Base-by-base conservation (phyloP, 2,329 filamentous ascomycete genomes). In the Microsporum ferrugineum region DNA sequence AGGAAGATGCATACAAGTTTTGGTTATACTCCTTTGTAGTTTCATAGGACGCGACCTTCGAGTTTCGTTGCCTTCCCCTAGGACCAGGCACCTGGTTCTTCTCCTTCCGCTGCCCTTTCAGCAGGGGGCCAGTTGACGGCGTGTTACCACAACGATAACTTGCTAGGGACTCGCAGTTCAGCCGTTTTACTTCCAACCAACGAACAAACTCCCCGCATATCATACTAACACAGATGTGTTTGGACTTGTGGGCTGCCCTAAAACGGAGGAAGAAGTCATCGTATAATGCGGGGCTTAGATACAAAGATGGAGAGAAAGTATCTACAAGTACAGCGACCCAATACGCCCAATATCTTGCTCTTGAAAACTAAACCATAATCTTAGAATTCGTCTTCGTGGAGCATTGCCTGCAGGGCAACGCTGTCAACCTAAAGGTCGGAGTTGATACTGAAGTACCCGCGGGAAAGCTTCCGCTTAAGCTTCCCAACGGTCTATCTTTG, bases 341-440 rank as follows among this genome's bases (percentile, higher is more conserved):
- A 31, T n/a, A 34, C 17, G 31, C 10, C 27, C 17, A 23, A 23
- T 53, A 10, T 14, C 27, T 23, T 31, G 12, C 27, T 34, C 6
- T 4, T 33, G 5, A 31, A 34, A 53, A n/a, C 49, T 53, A 34
- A 53, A 53, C n/a, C 10, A 5, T 34, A 6, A 12, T 3, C 27
- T 10, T 47, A 59, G 57, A 59, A 59, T 59, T 59, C 23, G 12
- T 34, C 57, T 59, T 47, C 33, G 57, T 17, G n/a, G 57, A 59
- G 29, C 57, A 59, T 59, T 34, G 38, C 12, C 14, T 41, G 31
- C 41, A 41, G 12, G 57, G 57, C 2, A 41, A 59, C 38, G 29
- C 41, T 34, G n/a, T 59, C 8, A 6, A 27, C 38, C 31, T 59
- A 12, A 59, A 43, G 23, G 29, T 59, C 12, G 57, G 39, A 10